Base-by-base conservation (phyloP, 176 grass and related monocot genomes). In the Musa beccarii region DNA sequence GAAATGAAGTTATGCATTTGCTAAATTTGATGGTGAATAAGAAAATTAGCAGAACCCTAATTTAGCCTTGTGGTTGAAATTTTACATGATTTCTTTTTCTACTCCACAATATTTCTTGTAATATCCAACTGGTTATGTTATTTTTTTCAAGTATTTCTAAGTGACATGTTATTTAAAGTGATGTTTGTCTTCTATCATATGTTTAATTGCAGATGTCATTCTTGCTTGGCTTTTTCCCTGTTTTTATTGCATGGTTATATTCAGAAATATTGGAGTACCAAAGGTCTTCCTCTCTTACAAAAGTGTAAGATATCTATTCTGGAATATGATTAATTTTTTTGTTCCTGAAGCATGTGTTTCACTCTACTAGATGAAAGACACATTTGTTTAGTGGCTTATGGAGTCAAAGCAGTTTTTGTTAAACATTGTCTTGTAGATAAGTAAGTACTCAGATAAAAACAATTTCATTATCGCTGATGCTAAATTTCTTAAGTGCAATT, bases 171-270 rank as follows among this genome's bases (percentile, higher is more conserved):
- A 28, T 59, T 59, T 19, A 59, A 59, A 2, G 2, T 59, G 56
- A 19, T 2, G 19, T 57, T 57, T 14, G 26, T 14, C 12, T 2
- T 57, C 61, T 63, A 0, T 63, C 20, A 65, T 65, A 24, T 66
- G 63, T 26, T 20, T 19, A 14, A 15, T 73, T 77, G 12, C 74
- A 83, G 81, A 67, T 83, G 51, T 83, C 81, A 21, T 76, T 83
- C 61, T 77, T 83, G 22, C 22, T 83, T 51, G 68, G 66, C 55
- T 77, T 76, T 21, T 24, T 50, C 49, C 66, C 25, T 29, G 63
- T 83, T 61, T 53, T 83, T 52, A 63, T 72, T 71, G 54, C 74
- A 66, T 83, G 81, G 81, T n/a, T 76, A 77, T 83, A 77, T 63
- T 63, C 81, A 20, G 81, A 83, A 64, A 19, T 83, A 63, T 54